Base-by-base conservation (phyloP, 495 filamentous ascomycete genomes). In the Immersiella caudata region DNA sequence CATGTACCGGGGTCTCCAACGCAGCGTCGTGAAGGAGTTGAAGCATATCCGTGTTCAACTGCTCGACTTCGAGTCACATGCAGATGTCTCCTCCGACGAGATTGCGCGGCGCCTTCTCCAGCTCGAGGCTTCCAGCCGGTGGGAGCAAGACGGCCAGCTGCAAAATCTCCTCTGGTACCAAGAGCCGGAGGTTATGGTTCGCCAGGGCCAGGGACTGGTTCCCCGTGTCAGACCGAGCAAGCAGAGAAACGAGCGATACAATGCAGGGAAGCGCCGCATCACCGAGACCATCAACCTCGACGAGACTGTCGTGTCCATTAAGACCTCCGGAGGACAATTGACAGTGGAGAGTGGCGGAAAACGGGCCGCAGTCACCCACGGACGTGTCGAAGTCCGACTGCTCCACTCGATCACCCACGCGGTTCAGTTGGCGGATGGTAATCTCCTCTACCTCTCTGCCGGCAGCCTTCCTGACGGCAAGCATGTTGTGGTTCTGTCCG, bases 1-100 rank as follows among this genome's bases (percentile, higher is more conserved):
- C 62, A 64, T 64, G 62, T 64, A 64, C 27, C 46, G 62, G 6
- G 62, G 62, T 36, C 62, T 64, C 50, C 62, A 64, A 25, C 62
- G 62, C 62, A 64, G 40, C 1, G 49, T 64, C n/a, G 50, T 64
- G 46, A 64, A 64, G 62, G 62, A 64, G 27, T 4, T 40, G 50
- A 51, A 64, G 62, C 62, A 64, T 18, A 51, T 64, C 16, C 50
- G 49, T 0, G 62, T 64, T 27, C 62, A 64, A 16, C 49, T 64
- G 7, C 62, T 64, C 40, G 62, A 64, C 50, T 64, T 56, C 35
- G 62, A 22, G 1, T 54, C 62, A 0, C 46, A 35, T 18, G 62
- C 49, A 6, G 62, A 64, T 3, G 29, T 64, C 26, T 35, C 25
- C 8, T 35, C 25, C 29, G 29, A 51, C 26, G 49, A 51, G 14